Conservation (phyloP, 2,329 filamentous ascomycete genomes). For the Aspergillus felis region DNA sequence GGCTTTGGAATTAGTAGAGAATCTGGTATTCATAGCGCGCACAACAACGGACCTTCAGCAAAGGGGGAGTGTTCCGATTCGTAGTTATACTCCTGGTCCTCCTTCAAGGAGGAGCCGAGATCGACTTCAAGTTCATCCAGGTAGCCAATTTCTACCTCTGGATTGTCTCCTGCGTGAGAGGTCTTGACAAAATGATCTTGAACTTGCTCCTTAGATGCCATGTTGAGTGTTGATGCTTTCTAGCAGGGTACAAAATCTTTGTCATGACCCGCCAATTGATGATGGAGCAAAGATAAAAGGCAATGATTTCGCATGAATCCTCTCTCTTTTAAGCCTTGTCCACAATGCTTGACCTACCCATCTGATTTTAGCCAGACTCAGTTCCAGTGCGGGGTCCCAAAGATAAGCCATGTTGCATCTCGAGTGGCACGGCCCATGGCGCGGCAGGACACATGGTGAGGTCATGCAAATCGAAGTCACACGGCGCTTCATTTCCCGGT, state of each 20-base stretch:
- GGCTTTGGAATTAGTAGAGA: background rate
- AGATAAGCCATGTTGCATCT: background rate
- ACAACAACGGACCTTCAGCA: constrained; percentile 14
- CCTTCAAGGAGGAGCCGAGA: constrained; percentile 1
- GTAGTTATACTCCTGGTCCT: constrained; percentile 18
- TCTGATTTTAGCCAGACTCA: background rate
- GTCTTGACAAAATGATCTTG: background rate
- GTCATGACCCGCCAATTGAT: background rate
- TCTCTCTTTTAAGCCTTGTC: background rate
- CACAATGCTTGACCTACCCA: background rate
- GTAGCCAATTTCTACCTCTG: constrained; percentile 12
- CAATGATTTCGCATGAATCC: background rate
- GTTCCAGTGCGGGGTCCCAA: background rate
- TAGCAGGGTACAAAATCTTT: background rate
- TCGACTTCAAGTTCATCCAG: constrained; percentile 7
- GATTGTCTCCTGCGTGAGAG: background rate
- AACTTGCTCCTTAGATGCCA: background rate
- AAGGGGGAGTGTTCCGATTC: constrained; percentile 25
- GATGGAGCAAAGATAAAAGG: background rate
- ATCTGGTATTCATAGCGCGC: background rate
- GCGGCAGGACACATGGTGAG: background rate
- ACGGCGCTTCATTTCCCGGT: background rate
- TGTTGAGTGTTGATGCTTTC: background rate
- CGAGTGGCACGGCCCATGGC: background rate
- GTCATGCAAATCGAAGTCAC: background rate